These are phyloP conservation scores for Colletotrichum truncatum DNA, from an alignment of 2,329 filamentous ascomycete genomes.

Conservation along the genomic window DNA sequence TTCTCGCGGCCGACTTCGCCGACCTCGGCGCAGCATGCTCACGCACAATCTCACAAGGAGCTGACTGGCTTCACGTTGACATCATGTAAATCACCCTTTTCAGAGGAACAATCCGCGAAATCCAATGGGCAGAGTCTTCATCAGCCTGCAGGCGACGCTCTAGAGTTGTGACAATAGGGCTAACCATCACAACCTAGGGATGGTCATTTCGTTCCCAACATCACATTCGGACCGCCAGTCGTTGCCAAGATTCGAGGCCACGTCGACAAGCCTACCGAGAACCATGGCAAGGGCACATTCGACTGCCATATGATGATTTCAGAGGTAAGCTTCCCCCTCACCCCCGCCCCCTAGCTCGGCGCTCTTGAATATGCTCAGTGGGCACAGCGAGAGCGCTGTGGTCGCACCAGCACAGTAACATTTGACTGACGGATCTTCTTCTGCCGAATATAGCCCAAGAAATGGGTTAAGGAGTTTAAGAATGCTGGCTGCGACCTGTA, in stretches of 20 bases:
- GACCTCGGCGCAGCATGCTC: slow-evolving; percentile 87
- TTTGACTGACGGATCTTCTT: background rate
- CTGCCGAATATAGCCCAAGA: slow-evolving; percentile 81
- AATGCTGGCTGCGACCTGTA: slow-evolving; percentile 97
- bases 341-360: too few species aligned
- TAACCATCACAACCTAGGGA: slow-evolving; percentile 68
- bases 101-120: slow-evolving; percentile 9
- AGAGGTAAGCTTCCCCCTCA: slow-evolving; percentile 85
- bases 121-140: background rate
- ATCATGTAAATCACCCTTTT: slow-evolving; percentile 68
- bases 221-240: slow-evolving; percentile 95
- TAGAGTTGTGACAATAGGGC: background rate
- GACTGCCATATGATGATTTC: slow-evolving; percentile 99
- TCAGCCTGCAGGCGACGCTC: slow-evolving; percentile 4
- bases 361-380: too few species aligned
- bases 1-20: slow-evolving; percentile 96
- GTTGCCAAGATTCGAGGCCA: slow-evolving; percentile 92
- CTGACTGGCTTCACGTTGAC: slow-evolving; percentile 95
- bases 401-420: background rate
- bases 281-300: slow-evolving; percentile 87
- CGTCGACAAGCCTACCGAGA: slow-evolving; percentile 77
- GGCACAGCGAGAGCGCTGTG: too few species aligned
- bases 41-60: slow-evolving; percentile 84
- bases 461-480: slow-evolving; percentile 97
- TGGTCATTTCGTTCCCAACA: slow-evolving; percentile 98